Base-by-base conservation (phyloP, 345 rosid species). In the Draba incana region DNA sequence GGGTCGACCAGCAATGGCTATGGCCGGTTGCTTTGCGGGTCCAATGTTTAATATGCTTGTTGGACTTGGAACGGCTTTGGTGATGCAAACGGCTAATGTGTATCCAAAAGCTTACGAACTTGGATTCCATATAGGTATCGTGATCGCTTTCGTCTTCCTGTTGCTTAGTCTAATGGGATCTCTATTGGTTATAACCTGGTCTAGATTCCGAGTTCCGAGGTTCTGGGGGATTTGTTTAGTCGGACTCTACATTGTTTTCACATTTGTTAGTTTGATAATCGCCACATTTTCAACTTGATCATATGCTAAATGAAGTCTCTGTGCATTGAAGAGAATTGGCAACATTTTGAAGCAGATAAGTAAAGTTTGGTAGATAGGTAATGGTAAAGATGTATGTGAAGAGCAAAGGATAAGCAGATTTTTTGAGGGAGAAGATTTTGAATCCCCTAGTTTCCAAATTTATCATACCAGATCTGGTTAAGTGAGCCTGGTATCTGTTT, bases 21-120 rank as follows among this genome's bases (percentile, higher is more conserved):
- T 94, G 97, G 97, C 99, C n/a, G 97, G 99, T 28, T 94, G 99
- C 79, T 94, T 94, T 47, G 97, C 97, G 0, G 92, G 99, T 43
- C 99, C 97, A 2, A 90, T 94, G 99, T 94, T 94, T 69, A 94
- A 94, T 76, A 94, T 94, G 99, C 95, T 91, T 60, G 91, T 91
- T 38, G 99, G 99, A 45, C 96, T 94, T 13, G 99, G 97, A 70
- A 62, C 82, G 0, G 97, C 97, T 49, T 75, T 84, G 75, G 95
- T 84, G 52, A 83, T 87, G 62, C 88, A 91, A 75, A 94, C 97
- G 3, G 81, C 88, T 25, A 72, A 91, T 53, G 47, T 77, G 49
- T 91, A 86, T 82, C 99, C 99, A 8, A 47, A 87, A 13, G 92
- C 99, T 64, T 94, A 86, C 46, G 66, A 83, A 57, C 91, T 94